A percentile compares a stretch with the other conserved stretches of the same genome.
Evolutionary conservation across 139 green algal species (phyloP).

Genomic region (Deuterostichococcus epilithicus): DNA sequence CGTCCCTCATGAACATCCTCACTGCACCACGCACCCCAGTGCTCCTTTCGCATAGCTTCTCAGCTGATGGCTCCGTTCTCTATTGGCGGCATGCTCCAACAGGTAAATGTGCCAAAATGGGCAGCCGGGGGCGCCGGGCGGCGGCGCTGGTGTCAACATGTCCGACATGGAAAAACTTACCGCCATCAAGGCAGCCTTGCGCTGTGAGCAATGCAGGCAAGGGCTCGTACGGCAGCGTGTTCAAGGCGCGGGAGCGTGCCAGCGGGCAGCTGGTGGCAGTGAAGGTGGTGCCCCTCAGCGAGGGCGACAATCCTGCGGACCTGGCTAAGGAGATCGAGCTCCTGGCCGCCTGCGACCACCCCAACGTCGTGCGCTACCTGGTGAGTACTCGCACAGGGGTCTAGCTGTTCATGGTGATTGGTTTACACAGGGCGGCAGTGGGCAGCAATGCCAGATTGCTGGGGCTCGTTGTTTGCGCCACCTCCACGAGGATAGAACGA

Average conservation of each 20-base stretch:
- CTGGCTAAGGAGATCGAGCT: slow-evolving; percentile 77
- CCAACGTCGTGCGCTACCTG: slow-evolving; percentile 91
- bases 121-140: too few relatives aligned
- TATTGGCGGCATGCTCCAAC: background rate
- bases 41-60: background rate
- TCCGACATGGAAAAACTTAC: background rate
- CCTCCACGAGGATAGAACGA: too few relatives aligned
- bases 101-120: background rate
- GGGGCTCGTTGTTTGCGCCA: too few relatives aligned
- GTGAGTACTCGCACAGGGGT: slow-evolving; percentile 22
- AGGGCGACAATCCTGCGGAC: slow-evolving; percentile 54
- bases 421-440: background rate
- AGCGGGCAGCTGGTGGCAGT: slow-evolving; percentile 73
- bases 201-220: slow-evolving; percentile 25
- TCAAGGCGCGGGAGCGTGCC: slow-evolving; percentile 58
- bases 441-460: too few relatives aligned
- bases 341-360: slow-evolving; percentile 88
- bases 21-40: too few relatives aligned
- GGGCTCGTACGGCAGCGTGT: slow-evolving; percentile 85
- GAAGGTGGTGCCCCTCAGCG: slow-evolving; percentile 73
- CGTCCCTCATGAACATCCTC: background rate
- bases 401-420: too few relatives aligned
- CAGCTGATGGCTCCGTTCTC: background rate
- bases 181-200: background rate
- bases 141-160: too few relatives aligned